phyloP scores from a whole-genome alignment of 352 stramenopile genomes.

The Aphanomyces cochlioides region DNA sequence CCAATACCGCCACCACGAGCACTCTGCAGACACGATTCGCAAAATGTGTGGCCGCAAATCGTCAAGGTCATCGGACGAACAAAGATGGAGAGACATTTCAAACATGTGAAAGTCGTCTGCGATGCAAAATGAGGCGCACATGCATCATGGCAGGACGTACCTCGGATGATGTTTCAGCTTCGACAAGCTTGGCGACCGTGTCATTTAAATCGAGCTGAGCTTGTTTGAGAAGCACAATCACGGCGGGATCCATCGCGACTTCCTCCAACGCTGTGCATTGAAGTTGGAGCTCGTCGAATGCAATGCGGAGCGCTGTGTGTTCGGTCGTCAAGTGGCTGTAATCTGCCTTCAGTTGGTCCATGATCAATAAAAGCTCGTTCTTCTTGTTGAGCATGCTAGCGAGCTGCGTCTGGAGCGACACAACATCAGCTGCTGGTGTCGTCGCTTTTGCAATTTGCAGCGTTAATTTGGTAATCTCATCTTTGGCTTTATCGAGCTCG shows the following conservation, averaged over 20 bases:
- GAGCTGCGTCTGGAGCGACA: conserved; percentile 14
- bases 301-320: conserved; percentile 19
- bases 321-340: neutral
- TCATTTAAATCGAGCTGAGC: conserved; percentile 65
- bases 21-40: conserved; percentile 42
- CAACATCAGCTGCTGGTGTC: neutral
- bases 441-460: conserved; percentile 36
- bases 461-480: conserved; percentile 40
- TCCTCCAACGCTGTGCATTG: conserved; percentile 39
- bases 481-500: conserved; percentile 43
- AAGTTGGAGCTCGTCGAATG: conserved; percentile 6
- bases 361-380: conserved; percentile 2
- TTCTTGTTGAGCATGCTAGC: conserved; percentile 11
- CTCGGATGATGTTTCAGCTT: conserved; percentile 66
- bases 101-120: conserved; percentile 60
- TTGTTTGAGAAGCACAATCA: conserved; percentile 47
- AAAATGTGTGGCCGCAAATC: conserved; percentile 72
- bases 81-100: conserved; percentile 70
- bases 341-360: conserved; percentile 15
- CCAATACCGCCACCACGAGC: neutral
- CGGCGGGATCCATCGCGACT: conserved; percentile 48
- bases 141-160: neutral
- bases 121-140: neutral
- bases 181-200: conserved; percentile 60
- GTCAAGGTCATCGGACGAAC: conserved; percentile 59